Base-by-base conservation (phyloP, 2,329 filamentous ascomycete genomes). In the Aspergillus uvarum region DNA sequence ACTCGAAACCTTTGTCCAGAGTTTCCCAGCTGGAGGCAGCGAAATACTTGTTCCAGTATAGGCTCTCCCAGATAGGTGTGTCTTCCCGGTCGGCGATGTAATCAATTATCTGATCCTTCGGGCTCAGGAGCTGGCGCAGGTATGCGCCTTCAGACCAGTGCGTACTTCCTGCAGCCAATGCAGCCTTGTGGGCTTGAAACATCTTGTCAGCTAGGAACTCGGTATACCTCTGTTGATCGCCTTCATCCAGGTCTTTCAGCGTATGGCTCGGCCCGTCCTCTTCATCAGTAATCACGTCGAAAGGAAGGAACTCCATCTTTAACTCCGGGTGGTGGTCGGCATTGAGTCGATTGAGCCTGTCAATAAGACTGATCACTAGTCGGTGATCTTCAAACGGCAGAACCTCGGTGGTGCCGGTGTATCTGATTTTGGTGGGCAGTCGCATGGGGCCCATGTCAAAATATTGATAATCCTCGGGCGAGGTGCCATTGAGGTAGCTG, bases 31-130 rank as follows among this genome's bases (percentile, higher is more conserved):
- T 8, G 5, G 38, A 44, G 16, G 38, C 38, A 3, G 38, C 14
- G 16, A 44, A 44, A 44, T 44, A 44, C 4, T 44, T 44, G n/a
- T 44, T 44, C 38, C 38, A 44, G 16, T 44, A 44, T 49, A n/a
- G 62, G 74, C 58, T 68, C 60, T 1, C 70, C 71, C 4, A 73
- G 58, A 7, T 67, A 55, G 8, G 66, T 60, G 71, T 65, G 54
- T 75, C 70, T 29, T 75, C 69, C 72, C 72, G 73, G 47, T 74
- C 71, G 8, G 74, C 61, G 35, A 74, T 68, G 51, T 74, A 75
- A 59, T 75, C 54, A 64, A 70, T 19, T 16, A 44, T 44, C 38
- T 16, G 38, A 19, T 44, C 16, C n/a, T 19, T 12, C 38, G n/a
- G 5, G 7, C 16, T 44, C 14, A 44, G 14, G 3, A 44, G 38